Evolutionary conservation across 129 eudicot species (phyloP).

Genomic region (Helichrysum umbraculigerum): DNA sequence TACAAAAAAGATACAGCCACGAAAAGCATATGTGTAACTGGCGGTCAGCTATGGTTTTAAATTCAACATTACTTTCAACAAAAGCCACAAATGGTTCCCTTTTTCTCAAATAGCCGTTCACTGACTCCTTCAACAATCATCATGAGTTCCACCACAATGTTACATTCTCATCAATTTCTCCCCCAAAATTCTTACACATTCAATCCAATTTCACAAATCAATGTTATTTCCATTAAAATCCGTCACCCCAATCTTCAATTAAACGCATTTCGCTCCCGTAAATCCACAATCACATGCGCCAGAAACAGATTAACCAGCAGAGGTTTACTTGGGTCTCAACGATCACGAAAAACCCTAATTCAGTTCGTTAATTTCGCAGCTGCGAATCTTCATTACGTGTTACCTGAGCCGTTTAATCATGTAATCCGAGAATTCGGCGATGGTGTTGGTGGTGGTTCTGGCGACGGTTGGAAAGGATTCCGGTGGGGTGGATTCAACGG

Average conservation of each 20-base stretch:
- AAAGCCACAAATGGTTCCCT: slow-evolving; percentile 34
- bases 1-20: slow-evolving; percentile 11
- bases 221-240: not conserved
- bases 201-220: slow-evolving; percentile 25
- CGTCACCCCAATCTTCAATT: slow-evolving; percentile 5
- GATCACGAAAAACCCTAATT: slow-evolving; percentile 32
- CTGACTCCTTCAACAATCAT: not conserved
- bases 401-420: slow-evolving; percentile 30
- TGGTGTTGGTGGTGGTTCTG: slow-evolving; percentile 13
- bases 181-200: slow-evolving; percentile 11
- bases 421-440: slow-evolving; percentile 31
- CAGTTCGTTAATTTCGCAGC: slow-evolving; percentile 36
- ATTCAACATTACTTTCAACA: not conserved
- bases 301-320: slow-evolving; percentile 9
- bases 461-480: slow-evolving; percentile 32
- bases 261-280: slow-evolving; percentile 1
- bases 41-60: slow-evolving; percentile 14
- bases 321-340: slow-evolving; percentile 22
- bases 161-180: slow-evolving; percentile 13
- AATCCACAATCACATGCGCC: slow-evolving; percentile 33
- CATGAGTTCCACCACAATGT: not conserved
- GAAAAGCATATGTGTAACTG: slow-evolving; percentile 13
- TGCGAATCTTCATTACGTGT: slow-evolving; percentile 29
- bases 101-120: slow-evolving; percentile 16
- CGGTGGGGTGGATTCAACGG: slow-evolving; percentile 40